A percentile compares a stretch with the other conserved stretches of the same genome.
These are phyloP conservation scores for Lichtheimia corymbifera DNA, from an alignment of 371 early-diverging fungal species.

Conservation along the genomic window DNA sequence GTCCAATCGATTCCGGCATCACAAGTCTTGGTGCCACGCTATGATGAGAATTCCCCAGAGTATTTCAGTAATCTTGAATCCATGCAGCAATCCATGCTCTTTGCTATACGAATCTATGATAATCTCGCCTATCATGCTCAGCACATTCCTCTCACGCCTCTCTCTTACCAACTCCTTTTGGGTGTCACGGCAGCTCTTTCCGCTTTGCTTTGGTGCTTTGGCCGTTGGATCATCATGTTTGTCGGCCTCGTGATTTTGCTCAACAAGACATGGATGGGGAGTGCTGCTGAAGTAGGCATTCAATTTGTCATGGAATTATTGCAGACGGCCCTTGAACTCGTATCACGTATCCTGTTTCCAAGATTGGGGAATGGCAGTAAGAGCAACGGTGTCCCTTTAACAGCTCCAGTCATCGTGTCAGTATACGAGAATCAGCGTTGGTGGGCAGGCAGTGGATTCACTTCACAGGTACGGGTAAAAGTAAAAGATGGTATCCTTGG, in stretches of 20 bases:
- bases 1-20: slow-evolving; percentile 22
- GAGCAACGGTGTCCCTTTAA: neutral
- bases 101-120: slow-evolving; percentile 38
- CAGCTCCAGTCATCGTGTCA: slow-evolving; percentile 16
- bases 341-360: neutral
- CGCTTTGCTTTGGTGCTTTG: slow-evolving; percentile 3
- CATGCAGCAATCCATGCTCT: slow-evolving; percentile 35
- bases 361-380: too few species aligned
- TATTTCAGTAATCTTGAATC: slow-evolving; percentile 37
- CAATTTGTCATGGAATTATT: slow-evolving; percentile 10
- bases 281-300: slow-evolving; percentile 10
- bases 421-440: slow-evolving; percentile 34
- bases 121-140: slow-evolving; percentile 38
- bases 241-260: slow-evolving; percentile 18
- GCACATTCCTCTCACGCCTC: slow-evolving; percentile 20
- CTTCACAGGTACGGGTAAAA: slow-evolving; percentile 19
- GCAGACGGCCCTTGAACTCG: slow-evolving; percentile 5
- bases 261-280: slow-evolving; percentile 24
- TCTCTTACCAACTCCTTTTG: slow-evolving; percentile 22
- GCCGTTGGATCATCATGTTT: slow-evolving; percentile 18
- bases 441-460: slow-evolving; percentile 22
- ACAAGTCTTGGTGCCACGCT: slow-evolving; percentile 33
- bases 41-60: slow-evolving; percentile 36
- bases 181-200: slow-evolving; percentile 2
- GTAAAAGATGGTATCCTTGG: neutral